Evolutionary conservation across 2,329 filamentous ascomycete genomes (phyloP), one percentile per base, ranked within the genome.

Genomic region (Aspergillus intermedius): DNA sequence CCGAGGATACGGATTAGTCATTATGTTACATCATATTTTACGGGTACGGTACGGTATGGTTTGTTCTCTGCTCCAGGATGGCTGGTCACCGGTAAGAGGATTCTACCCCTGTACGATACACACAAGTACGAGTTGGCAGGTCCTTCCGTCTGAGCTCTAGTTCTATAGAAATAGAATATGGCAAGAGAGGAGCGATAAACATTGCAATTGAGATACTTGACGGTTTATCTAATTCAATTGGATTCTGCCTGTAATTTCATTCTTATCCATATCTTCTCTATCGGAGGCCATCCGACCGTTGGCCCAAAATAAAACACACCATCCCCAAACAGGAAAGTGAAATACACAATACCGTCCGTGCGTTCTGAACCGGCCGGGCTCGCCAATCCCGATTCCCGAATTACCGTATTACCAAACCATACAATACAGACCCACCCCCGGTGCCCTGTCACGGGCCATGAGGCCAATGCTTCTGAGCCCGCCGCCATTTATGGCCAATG

Each of bases 401-500:
- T 19, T 21, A 17, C 34, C n/a, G 34, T 35, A 35, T 35, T 35
- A 35, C 34, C 34, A 15, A 35, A 17, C 3, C 34, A 35, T 17
- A 35, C 34, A 3, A 17, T n/a, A 35, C 34, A 9, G 37, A 22
- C 17, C 37, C 37, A 40, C 17, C 17, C 49, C 54, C 53, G 51
- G 51, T 50, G 47, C 47, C 56, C 56, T 54, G 54, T 57, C 53
- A 49, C 54, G 17, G 34, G n/a, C 34, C 34, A 15, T 19, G n/a
- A 15, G 56, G 56, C 47, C 54, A 51, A 49, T 58, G 54, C 54
- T 56, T 40, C 41, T 40, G 37, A 22, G 17, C 3, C 15, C 40
- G 15, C n/a, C 19, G 19, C 8, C n/a, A 17, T 21, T 13, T 10
- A 3, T 9, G 22, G 3, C n/a, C 25, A 15, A 21, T n/a, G 1